Conservation (phyloP, 2,329 filamentous ascomycete species). For the Epichloe hybrida region DNA sequence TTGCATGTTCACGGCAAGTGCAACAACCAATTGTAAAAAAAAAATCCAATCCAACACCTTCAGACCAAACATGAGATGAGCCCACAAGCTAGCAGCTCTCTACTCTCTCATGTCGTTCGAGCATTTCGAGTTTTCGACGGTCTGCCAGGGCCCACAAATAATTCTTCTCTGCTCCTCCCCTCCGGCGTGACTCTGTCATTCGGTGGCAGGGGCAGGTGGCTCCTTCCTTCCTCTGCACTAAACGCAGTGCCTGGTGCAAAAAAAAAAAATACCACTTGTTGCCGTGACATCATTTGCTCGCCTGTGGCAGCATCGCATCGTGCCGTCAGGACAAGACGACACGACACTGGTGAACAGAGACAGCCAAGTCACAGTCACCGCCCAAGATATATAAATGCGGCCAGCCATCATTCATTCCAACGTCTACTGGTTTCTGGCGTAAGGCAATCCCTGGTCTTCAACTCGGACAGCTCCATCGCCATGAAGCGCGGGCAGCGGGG, state of each 20-base stretch:
- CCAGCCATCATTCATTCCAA: neutral
- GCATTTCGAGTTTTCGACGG: too few species aligned
- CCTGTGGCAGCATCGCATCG: neutral
- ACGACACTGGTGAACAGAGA: neutral
- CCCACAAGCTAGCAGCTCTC: too few species aligned
- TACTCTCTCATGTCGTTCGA: too few species aligned
- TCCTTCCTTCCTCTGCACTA: neutral
- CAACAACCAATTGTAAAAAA: too few species aligned
- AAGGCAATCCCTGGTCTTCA: neutral
- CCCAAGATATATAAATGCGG: neutral
- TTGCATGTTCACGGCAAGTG: too few species aligned
- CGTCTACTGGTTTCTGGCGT: neutral
- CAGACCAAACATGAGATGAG: too few species aligned
- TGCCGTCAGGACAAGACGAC: neutral
- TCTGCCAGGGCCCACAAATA: too few species aligned
- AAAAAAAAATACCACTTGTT: neutral
- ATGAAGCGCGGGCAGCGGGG: conserved; percentile 7
- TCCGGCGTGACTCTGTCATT: too few species aligned
- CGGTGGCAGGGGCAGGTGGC: neutral
- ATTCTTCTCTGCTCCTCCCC: too few species aligned
- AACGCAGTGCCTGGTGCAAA: neutral
- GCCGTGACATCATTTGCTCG: conserved; percentile 4
- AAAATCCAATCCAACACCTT: too few species aligned
- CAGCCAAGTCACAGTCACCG: neutral
- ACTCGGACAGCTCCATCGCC: neutral